Conservation (phyloP, 2,329 filamentous ascomycete genomes). For the Berkeleyomyces basicola region DNA sequence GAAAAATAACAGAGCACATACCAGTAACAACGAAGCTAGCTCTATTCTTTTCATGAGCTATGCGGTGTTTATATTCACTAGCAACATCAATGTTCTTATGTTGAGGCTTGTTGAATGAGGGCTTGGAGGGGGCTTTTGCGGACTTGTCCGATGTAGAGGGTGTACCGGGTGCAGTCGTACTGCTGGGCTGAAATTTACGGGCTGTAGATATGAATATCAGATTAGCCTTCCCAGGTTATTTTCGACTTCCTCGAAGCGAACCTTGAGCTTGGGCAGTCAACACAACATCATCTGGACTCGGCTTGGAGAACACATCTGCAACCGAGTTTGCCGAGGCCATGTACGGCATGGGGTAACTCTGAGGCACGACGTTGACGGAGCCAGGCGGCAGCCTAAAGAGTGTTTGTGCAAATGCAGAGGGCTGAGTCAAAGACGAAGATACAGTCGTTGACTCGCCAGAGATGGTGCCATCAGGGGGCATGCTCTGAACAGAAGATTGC, state of each 20-base stretch:
- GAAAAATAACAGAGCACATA: slow-evolving; percentile 26
- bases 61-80: slow-evolving; percentile 50
- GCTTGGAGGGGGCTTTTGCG: neutral
- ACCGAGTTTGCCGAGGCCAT: slow-evolving; percentile 31
- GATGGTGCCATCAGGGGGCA: neutral
- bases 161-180: neutral
- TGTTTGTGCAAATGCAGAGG: slow-evolving; percentile 41
- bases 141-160: neutral
- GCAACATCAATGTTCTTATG: slow-evolving; percentile 75
- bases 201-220: slow-evolving; percentile 9
- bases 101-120: slow-evolving; percentile 34
- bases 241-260: slow-evolving; percentile 34
- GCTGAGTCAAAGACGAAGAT: slow-evolving; percentile 17
- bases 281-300: slow-evolving; percentile 84
- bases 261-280: slow-evolving; percentile 77
- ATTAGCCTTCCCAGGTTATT: slow-evolving; percentile 13
- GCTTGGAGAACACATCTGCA: slow-evolving; percentile 56
- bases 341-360: slow-evolving; percentile 31
- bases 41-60: slow-evolving; percentile 57
- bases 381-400: slow-evolving; percentile 29
- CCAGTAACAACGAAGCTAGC: slow-evolving; percentile 89
- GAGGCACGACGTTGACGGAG: slow-evolving; percentile 16
- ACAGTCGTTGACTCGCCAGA: neutral
- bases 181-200: neutral
- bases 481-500: neutral